Evolutionary conservation across 1,284 basidiomycete genomes (phyloP), one percentile per base, ranked within the genome.

Genomic region (Fomes fomentarius): DNA sequence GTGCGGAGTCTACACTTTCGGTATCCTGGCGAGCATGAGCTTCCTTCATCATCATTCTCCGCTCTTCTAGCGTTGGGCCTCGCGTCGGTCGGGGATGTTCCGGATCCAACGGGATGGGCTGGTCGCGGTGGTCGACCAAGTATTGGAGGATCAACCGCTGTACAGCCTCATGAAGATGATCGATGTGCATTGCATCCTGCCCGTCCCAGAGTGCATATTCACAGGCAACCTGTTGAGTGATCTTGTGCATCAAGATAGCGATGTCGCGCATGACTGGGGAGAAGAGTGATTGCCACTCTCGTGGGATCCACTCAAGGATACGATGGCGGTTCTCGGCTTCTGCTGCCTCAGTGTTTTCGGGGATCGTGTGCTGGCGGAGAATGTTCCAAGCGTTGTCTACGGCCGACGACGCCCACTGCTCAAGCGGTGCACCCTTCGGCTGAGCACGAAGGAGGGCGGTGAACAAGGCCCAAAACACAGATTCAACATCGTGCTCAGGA

Each of bases 131-230:
- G 19, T 52, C 34, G 42, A 52, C 42, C 3, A 52, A 40, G 28
- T 52, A 52, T 19, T 52, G 41, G n/a, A 52, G 43, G 34, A 52
- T 52, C 4, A 52, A 43, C 5, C 50, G 42, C 26, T 52, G 50
- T 7, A 52, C 19, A 3, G 50, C 42, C 26, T 52, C 50, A 28
- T 52, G 50, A 7, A 52, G 50, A 25, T 52, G 50, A 30, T 52
- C 50, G 5, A 37, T 26, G 6, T 37, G 25, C n/a, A 30, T 30
- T 12, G 24, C 21, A 9, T 31, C 33, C 12, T 17, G 11, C 12
- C 28, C 25, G 4, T 21, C 21, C 44, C 43, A 38, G 22, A 26
- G 12, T 1, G 43, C 43, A 22, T 47, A 52, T 30, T 44, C 35
- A 4, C 41, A 26, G 12, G 12, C 14, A 10, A 52, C 30, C 12